Evolutionary conservation across 164 flowering plant species (phyloP), one percentile per base, ranked within the genome.

Genomic region (Nelumbo lutea): DNA sequence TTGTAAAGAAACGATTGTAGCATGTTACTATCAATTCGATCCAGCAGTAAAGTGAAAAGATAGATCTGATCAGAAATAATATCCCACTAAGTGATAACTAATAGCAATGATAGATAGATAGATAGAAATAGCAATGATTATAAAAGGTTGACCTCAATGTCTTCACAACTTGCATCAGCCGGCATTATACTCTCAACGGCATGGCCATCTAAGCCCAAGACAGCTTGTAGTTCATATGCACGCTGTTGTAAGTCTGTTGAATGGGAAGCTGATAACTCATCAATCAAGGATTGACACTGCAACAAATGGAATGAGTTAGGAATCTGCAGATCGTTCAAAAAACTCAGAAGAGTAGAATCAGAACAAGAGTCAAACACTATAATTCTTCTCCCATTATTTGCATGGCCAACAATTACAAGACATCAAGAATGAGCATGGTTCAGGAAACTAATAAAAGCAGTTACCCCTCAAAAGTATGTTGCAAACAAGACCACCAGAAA

Each of bases 241-340:
- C 99, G 97, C 82, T 95, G 99, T 77, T 95, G 99, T 75, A 95
- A 78, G 76, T 95, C 99, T 58, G 99, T 90, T 70, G 99, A 95
- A 80, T 92, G 87, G 38, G 99, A 92, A 68, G 97, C 96, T 47
- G 85, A 84, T 70, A 90, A 69, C 64, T 92, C 98, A 81, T 95
- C 97, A 72, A 90, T 82, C 79, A 95, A 77, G 52, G 97, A 86
- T 76, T 95, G 97, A 72, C 99, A 95, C 99, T 92, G 87, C 82
- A 83, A 9, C n/a, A 77, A 44, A 47, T 45, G 61, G 62, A 70
- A 59, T 6, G 42, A 69, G 39, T 62, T 56, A 55, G 9, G 4
- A 46, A 14, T 61, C 40, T 6, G 53, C 10, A 39, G 3, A 3
- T 14, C 42, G 1, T 67, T 67, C 43, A 3, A 4, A 46, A 59